phyloP scores from a whole-genome alignment of 129 eudicot species.

The Smallanthus sonchifolius region DNA sequence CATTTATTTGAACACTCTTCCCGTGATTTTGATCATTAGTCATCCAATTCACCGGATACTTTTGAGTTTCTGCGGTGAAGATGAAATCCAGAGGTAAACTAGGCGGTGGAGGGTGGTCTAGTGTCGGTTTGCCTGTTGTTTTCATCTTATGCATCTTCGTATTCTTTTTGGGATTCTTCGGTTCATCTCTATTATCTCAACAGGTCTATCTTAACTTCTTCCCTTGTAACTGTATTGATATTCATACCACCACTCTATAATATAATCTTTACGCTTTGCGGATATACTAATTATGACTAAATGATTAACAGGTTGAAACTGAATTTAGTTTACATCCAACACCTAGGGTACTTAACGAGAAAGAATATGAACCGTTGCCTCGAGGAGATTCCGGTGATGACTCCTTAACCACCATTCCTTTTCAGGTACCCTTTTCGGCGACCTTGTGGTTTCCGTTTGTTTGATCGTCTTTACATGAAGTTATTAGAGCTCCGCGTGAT shows the following conservation, averaged over 20 bases:
- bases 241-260: not conserved
- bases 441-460: too few relatives aligned
- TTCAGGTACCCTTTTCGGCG: slow-evolving; percentile 52
- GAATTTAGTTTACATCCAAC: slow-evolving; percentile 36
- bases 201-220: not conserved
- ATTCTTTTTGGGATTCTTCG: slow-evolving; percentile 77
- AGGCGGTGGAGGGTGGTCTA: slow-evolving; percentile 38
- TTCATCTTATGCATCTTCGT: slow-evolving; percentile 63
- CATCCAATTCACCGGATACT: not conserved
- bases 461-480: too few relatives aligned
- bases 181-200: slow-evolving; percentile 56
- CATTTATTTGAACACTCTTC: not conserved
- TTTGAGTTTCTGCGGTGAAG: not conserved
- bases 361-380: slow-evolving; percentile 40
- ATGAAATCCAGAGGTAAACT: slow-evolving; percentile 56
- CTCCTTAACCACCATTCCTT: slow-evolving; percentile 55
- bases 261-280: not conserved
- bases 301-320: slow-evolving; percentile 32
- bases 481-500: too few relatives aligned
- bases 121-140: slow-evolving; percentile 53
- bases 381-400: slow-evolving; percentile 68
- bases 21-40: slow-evolving; percentile 5
- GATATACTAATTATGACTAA: not conserved
- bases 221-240: not conserved
- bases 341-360: slow-evolving; percentile 31